These are phyloP conservation scores for Lachnellula occidentalis DNA, from an alignment of 2,329 filamentous ascomycete species.

Conservation along the genomic window DNA sequence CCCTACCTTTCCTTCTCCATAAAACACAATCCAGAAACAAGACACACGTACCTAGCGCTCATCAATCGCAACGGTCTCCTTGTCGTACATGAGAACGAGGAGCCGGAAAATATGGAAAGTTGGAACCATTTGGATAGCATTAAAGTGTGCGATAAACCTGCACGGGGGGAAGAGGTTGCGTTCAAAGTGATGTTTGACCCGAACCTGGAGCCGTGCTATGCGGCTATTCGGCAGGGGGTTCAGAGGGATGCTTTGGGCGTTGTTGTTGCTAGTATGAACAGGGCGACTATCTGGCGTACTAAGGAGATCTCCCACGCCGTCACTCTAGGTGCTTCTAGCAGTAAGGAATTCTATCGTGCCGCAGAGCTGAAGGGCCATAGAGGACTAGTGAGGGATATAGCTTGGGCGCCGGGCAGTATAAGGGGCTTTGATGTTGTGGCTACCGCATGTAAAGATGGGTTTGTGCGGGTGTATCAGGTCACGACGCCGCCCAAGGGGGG, in stretches of 20 bases:
- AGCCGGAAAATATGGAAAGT: slow-evolving; percentile 72
- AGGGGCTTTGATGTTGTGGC: slow-evolving; percentile 86
- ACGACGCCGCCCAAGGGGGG: slow-evolving; percentile 52
- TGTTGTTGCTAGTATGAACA: slow-evolving; percentile 80
- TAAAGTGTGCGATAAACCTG: slow-evolving; percentile 63
- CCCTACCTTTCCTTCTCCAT: slow-evolving; percentile 77
- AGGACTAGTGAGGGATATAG: slow-evolving; percentile 77
- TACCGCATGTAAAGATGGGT: slow-evolving; percentile 88
- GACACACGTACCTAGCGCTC: slow-evolving; percentile 79
- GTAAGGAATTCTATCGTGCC: slow-evolving; percentile 79
- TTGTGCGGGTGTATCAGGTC: slow-evolving; percentile 80
- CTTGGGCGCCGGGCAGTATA: slow-evolving; percentile 90
- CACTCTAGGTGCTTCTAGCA: slow-evolving; percentile 50
- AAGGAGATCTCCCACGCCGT: slow-evolving; percentile 46
- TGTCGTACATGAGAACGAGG: slow-evolving; percentile 77
- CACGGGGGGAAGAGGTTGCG: slow-evolving; percentile 76
- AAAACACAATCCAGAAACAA: slow-evolving; percentile 71
- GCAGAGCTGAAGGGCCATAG: slow-evolving; percentile 69
- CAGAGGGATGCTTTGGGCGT: slow-evolving; percentile 72
- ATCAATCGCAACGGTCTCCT: slow-evolving; percentile 78
- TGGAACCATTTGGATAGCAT: slow-evolving; percentile 74
- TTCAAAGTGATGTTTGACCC: slow-evolving; percentile 87
- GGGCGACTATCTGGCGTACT: slow-evolving; percentile 78
- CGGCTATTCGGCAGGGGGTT: slow-evolving; percentile 73
- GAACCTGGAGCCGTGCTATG: slow-evolving; percentile 74